Conservation (phyloP, 1,139 yeast species). For the Scheffersomyces insectosa region DNA sequence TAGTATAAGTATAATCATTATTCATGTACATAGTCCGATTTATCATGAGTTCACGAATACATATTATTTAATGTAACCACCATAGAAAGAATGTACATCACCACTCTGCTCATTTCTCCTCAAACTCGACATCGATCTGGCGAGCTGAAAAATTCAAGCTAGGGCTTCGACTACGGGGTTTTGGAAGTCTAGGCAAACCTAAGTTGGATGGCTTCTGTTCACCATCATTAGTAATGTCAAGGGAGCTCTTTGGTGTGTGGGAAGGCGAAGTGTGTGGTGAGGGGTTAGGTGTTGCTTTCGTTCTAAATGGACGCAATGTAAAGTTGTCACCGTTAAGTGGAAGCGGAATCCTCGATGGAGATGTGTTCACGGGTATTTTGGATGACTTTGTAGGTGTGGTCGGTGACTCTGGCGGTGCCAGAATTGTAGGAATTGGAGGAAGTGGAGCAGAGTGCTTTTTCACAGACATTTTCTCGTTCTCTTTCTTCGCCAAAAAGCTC, state of each 20-base stretch:
- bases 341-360: conserved; percentile 6
- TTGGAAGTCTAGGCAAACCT: neutral
- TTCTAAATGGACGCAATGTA: conserved; percentile 44
- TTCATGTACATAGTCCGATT: too few relatives aligned
- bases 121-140: conserved; percentile 33
- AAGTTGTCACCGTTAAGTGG: conserved; percentile 26
- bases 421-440: conserved; percentile 12
- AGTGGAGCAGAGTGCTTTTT: conserved; percentile 15
- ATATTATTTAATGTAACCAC: too few relatives aligned
- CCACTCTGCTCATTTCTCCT: conserved; percentile 7
- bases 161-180: conserved; percentile 14
- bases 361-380: neutral
- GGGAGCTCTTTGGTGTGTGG: conserved; percentile 24
- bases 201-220: neutral
- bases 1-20: too few relatives aligned
- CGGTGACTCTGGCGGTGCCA: conserved; percentile 13
- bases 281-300: conserved; percentile 42
- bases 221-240: conserved; percentile 10
- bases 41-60: too few relatives aligned
- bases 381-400: conserved; percentile 2
- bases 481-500: conserved; percentile 28
- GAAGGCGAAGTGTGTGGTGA: conserved; percentile 43
- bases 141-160: conserved; percentile 31
- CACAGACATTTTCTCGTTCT: conserved; percentile 30
- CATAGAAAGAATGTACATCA: too few relatives aligned